A percentile compares a stretch with the other conserved stretches of the same genome.
These are phyloP conservation scores for Alternaria postmessia DNA, from an alignment of 2,329 filamentous ascomycete species.

Conservation along the genomic window DNA sequence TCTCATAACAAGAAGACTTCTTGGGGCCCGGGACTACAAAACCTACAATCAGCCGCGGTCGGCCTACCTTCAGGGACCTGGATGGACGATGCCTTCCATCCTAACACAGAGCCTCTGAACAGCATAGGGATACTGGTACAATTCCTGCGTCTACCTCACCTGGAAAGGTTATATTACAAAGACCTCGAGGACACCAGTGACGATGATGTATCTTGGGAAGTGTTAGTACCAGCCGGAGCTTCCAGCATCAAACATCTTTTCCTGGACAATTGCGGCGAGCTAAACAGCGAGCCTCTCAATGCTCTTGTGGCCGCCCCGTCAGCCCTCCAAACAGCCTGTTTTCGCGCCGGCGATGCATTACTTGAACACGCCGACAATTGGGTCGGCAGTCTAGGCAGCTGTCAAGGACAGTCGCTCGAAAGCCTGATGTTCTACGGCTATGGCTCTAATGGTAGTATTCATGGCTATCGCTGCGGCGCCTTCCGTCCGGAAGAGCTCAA, in stretches of 20 bases:
- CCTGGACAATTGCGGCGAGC: conserved; percentile 15
- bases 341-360: conserved; percentile 8
- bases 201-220: conserved; percentile 1
- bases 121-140: neutral
- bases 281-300: neutral
- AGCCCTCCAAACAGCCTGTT: conserved; percentile 12
- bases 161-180: conserved; percentile 19
- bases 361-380: conserved; percentile 7
- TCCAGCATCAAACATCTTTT: conserved; percentile 19
- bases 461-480: neutral
- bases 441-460: neutral
- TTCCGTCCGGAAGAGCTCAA: conserved; percentile 14
- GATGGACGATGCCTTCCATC: conserved; percentile 1
- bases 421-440: conserved; percentile 22
- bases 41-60: conserved; percentile 6
- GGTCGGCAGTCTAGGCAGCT: neutral
- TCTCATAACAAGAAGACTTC: conserved; percentile 1
- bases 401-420: conserved; percentile 3
- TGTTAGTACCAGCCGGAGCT: neutral
- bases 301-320: neutral
- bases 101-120: neutral
- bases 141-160: conserved; percentile 15
- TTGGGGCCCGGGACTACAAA: conserved; percentile 10
- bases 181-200: neutral
- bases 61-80: conserved; percentile 19